Percentiles rank a stretch among this genome's conserved stretches.
These are phyloP conservation scores for Fusarium oxysporum DNA, from an alignment of 2,329 filamentous ascomycete species.

Conservation along the genomic window DNA sequence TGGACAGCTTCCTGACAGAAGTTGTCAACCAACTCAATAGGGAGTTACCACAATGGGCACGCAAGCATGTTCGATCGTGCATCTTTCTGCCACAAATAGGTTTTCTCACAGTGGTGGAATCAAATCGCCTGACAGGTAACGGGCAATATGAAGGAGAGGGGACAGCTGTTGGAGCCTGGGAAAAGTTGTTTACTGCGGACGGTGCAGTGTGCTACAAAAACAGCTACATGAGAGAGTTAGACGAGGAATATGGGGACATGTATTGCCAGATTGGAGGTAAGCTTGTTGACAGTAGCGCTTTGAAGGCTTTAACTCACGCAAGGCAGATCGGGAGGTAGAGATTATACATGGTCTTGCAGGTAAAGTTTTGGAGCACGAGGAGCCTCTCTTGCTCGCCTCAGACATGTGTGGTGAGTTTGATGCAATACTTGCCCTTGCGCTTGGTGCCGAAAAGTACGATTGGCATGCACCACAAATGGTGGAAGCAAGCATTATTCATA, in stretches of 20 bases:
- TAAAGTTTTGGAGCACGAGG: conserved; percentile 75
- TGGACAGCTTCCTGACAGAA: conserved; percentile 77
- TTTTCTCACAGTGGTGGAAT: conserved; percentile 83
- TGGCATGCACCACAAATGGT: conserved; percentile 78
- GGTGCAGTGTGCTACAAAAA: conserved; percentile 89
- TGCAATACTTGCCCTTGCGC: conserved; percentile 81
- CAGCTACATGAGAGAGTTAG: conserved; percentile 80
- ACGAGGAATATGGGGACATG: conserved; percentile 84
- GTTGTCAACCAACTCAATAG: conserved; percentile 73
- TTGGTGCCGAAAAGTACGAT: conserved; percentile 79
- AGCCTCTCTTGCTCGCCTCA: conserved; percentile 74
- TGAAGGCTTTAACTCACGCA: conserved; percentile 34
- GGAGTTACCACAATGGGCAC: conserved; percentile 70
- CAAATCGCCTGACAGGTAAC: conserved; percentile 60
- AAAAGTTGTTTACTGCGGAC: conserved; percentile 79
- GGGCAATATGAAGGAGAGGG: conserved; percentile 73
- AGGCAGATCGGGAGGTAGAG: conserved; percentile 84
- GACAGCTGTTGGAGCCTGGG: conserved; percentile 72
- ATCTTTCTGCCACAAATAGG: conserved; percentile 93
- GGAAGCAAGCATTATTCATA: conserved; percentile 74
- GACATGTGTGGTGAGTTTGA: conserved; percentile 89
- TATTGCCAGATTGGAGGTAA: conserved; percentile 85
- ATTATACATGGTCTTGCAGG: conserved; percentile 83
- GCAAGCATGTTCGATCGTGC: conserved; percentile 73
- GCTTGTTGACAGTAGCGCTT: conserved; percentile 31